Percentiles rank a stretch among this genome's conserved stretches.
These are phyloP conservation scores for Fremontodendron californicum DNA, from an alignment of 345 rosid genomes.

Conservation along the genomic window DNA sequence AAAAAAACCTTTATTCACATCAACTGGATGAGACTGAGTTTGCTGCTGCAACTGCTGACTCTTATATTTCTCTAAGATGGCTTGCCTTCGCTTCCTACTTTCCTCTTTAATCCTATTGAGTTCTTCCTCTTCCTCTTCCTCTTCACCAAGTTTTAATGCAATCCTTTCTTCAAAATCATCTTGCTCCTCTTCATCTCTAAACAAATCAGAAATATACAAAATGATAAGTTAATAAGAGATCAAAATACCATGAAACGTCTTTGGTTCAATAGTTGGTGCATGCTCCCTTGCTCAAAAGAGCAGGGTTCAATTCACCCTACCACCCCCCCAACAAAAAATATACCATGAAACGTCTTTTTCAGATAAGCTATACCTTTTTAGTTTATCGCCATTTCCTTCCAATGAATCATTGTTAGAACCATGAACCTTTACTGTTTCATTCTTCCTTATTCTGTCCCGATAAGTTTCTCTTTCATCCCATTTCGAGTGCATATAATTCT, in stretches of 20 bases:
- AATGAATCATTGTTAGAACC: conserved; percentile 32
- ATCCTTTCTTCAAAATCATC: conserved; percentile 64
- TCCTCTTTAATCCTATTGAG: conserved; percentile 81
- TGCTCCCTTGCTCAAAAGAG: too few species aligned
- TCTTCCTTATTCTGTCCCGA: conserved; percentile 29
- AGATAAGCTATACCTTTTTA: conserved; percentile 37
- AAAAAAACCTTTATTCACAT: conserved; percentile 40
- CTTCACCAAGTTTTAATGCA: conserved; percentile 56
- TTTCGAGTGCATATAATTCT: conserved; percentile 27
- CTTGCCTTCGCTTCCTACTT: conserved; percentile 82
- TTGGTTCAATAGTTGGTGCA: too few species aligned
- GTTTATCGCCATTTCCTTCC: conserved; percentile 30
- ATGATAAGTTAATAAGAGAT: neutral
- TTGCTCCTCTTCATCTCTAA: conserved; percentile 52
- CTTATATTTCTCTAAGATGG: conserved; percentile 71
- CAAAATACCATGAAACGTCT: neutral
- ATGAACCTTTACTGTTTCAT: conserved; percentile 26
- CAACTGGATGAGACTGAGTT: conserved; percentile 29
- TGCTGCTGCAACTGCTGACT: conserved; percentile 49
- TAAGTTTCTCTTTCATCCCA: conserved; percentile 25
- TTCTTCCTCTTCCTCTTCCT: conserved; percentile 90
- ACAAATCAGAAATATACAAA: conserved; percentile 22
- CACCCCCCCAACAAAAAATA: too few species aligned
- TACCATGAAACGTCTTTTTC: neutral
- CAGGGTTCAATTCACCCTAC: too few species aligned